Evolutionary conservation across 1,139 yeast genomes (phyloP).

Genomic region (Debaryomycetaceae sp.): DNA sequence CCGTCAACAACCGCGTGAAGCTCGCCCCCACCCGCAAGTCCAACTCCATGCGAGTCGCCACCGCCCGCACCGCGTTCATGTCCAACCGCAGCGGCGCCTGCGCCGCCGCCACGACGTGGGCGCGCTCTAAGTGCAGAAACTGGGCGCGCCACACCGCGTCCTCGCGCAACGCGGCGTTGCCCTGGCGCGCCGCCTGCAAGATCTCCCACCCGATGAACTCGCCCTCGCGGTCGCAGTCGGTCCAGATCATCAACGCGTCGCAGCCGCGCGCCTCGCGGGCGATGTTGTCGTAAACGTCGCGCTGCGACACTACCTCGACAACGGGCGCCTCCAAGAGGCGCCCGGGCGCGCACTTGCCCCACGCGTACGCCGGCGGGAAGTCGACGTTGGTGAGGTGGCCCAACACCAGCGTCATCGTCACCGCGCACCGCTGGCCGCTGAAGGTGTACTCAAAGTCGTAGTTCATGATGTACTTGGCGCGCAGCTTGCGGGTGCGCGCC

Average conservation of each 20-base stretch:
- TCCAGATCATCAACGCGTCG: conserved; percentile 83
- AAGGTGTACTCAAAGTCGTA: conserved; percentile 72
- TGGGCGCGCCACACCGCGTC: conserved; percentile 64
- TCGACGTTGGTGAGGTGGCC: conserved; percentile 77
- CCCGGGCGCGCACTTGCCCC: conserved; percentile 70
- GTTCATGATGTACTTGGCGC: conserved; percentile 67
- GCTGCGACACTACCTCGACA: conserved; percentile 33
- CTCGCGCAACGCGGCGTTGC: conserved; percentile 45
- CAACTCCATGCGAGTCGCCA: conserved; percentile 76
- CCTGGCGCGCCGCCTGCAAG: conserved; percentile 56
- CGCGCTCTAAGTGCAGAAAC: conserved; percentile 80
- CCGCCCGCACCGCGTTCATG: conserved; percentile 74
- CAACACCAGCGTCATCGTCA: conserved; percentile 86
- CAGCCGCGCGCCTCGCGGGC: conserved; percentile 58
- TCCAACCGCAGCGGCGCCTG: conserved; percentile 60
- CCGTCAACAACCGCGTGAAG: conserved; percentile 74
- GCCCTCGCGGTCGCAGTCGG: conserved; percentile 98
- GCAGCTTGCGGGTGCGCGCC: conserved; percentile 42
- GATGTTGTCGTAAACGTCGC: conserved; percentile 66
- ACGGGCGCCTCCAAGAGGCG: conserved; percentile 67
- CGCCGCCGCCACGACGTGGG: conserved; percentile 76
- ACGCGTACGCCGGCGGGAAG: conserved; percentile 57
- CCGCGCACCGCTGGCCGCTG: conserved; percentile 65
- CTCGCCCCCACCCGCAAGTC: conserved; percentile 89
- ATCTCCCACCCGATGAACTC: conserved; percentile 93